These are phyloP conservation scores for Aureobasidium sp. DNA, from an alignment of 2,329 filamentous ascomycete species.

Conservation along the genomic window DNA sequence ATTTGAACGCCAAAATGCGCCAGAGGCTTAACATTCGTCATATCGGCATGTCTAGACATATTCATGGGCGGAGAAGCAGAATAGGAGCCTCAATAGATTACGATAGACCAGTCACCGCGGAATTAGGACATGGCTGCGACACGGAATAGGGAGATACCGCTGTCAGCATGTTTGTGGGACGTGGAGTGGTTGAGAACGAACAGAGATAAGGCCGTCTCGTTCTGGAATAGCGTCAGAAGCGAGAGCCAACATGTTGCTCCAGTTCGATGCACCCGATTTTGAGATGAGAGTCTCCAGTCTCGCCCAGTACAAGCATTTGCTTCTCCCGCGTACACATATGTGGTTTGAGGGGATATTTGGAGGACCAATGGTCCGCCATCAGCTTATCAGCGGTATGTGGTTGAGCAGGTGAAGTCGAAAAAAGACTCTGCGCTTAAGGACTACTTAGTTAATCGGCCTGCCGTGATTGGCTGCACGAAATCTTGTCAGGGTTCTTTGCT, in stretches of 20 bases:
- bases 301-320: neutral
- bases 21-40: conserved; percentile 10
- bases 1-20: neutral
- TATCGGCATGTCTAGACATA: conserved; percentile 10
- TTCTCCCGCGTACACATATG: neutral
- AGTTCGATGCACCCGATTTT: neutral
- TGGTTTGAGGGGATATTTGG: neutral
- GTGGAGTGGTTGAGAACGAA: conserved; percentile 11
- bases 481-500: conserved; percentile 5
- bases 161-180: conserved; percentile 4
- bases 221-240: conserved; percentile 9
- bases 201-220: conserved; percentile 12
- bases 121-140: neutral
- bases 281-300: neutral
- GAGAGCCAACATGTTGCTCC: neutral
- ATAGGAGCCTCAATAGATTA: neutral
- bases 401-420: conserved; percentile 11
- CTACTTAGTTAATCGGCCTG: neutral
- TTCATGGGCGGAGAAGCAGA: conserved; percentile 3
- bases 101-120: conserved; percentile 10
- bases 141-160: neutral
- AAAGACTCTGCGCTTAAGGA: neutral
- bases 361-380: conserved; percentile 4
- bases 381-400: conserved; percentile 7
- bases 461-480: conserved; percentile 3